A percentile compares a stretch with the other conserved stretches of the same genome.
phyloP scores from a whole-genome alignment of 352 stramenopile genomes.

The Phytopythium helicoides region DNA sequence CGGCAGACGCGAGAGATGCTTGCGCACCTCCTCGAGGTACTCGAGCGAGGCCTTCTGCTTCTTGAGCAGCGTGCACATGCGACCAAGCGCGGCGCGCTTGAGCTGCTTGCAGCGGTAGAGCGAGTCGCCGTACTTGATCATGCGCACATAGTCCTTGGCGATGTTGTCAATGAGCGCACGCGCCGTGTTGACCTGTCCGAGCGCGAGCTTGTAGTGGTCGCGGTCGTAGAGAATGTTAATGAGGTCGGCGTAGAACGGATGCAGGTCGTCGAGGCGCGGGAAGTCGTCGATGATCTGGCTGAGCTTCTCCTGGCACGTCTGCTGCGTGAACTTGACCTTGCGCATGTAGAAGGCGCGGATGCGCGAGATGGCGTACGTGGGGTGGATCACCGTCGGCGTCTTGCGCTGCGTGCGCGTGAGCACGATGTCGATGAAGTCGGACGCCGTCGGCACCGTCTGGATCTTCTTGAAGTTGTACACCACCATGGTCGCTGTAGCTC shows the following conservation, averaged over 20 bases:
- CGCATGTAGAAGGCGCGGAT: slow-evolving; percentile 97
- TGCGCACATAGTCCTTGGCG: slow-evolving; percentile 98
- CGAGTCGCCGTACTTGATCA: slow-evolving; percentile 99
- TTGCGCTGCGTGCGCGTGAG: slow-evolving; percentile 98
- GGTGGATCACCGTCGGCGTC: slow-evolving; percentile 99
- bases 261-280: slow-evolving; percentile 96
- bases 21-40: slow-evolving; percentile 97
- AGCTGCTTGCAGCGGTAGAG: slow-evolving; percentile 99
- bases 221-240: slow-evolving; percentile 99
- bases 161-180: slow-evolving; percentile 98
- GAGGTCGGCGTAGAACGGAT: slow-evolving; percentile 99
- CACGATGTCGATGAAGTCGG: slow-evolving; percentile 99
- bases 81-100: slow-evolving; percentile 98
- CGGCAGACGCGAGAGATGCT: slow-evolving; percentile 98
- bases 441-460: slow-evolving; percentile 94
- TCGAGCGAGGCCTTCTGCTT: slow-evolving; percentile 98
- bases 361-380: slow-evolving; percentile 95
- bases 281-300: slow-evolving; percentile 98
- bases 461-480: slow-evolving; percentile 99
- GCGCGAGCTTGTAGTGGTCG: slow-evolving; percentile 99
- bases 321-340: slow-evolving; percentile 99
- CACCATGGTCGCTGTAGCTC: slow-evolving; percentile 75
- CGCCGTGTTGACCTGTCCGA: slow-evolving; percentile 99
- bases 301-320: slow-evolving; percentile 98
- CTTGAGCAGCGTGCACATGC: slow-evolving; percentile 99